A percentile compares a stretch with the other conserved stretches of the same genome.
Conservation (phyloP, 352 stramenopile genomes). For the Phytophthora citricola region DNA sequence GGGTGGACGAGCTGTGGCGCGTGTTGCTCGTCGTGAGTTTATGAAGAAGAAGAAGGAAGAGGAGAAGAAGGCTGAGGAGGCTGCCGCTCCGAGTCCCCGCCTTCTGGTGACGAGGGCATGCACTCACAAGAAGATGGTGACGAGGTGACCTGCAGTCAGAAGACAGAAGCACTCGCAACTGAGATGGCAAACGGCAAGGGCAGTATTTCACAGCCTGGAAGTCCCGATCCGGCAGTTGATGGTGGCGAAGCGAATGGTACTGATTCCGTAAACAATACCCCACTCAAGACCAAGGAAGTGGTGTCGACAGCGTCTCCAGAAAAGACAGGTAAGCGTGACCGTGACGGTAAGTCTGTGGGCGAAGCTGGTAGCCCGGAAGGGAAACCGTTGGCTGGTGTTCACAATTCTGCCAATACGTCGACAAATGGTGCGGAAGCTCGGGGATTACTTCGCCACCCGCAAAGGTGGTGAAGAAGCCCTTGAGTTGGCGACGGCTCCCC, state of each 20-base stretch:
- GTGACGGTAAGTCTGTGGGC: constrained; percentile 33
- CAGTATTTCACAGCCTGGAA: constrained; percentile 49
- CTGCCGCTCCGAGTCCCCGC: constrained; percentile 41
- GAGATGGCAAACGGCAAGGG: constrained; percentile 41
- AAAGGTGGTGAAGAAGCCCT: constrained; percentile 58
- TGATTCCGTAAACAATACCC: constrained; percentile 28
- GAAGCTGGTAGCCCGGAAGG: constrained; percentile 24
- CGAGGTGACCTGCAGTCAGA: constrained; percentile 51
- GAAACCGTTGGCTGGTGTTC: constrained; percentile 25
- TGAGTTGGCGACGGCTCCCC: constrained; percentile 47
- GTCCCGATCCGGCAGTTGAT: constrained; percentile 60
- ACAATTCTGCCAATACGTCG: constrained; percentile 36
- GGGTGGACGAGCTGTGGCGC: constrained; percentile 69
- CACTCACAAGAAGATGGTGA: constrained; percentile 76
- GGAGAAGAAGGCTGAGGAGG: constrained; percentile 65
- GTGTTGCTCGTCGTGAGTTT: constrained; percentile 69
- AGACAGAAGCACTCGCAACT: constrained; percentile 31
- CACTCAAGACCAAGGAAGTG: constrained; percentile 45
- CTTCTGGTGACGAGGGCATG: constrained; percentile 56
- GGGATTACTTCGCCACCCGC: constrained; percentile 34
- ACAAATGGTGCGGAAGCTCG: constrained; percentile 35
- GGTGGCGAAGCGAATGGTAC: constrained; percentile 25
- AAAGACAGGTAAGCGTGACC: constrained; percentile 54
- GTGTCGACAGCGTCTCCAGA: constrained; percentile 24
- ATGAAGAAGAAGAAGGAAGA: constrained; percentile 91